Evolutionary conservation across 768 basidiomycete species (phyloP).

Genomic region (Amanita muscaria): DNA sequence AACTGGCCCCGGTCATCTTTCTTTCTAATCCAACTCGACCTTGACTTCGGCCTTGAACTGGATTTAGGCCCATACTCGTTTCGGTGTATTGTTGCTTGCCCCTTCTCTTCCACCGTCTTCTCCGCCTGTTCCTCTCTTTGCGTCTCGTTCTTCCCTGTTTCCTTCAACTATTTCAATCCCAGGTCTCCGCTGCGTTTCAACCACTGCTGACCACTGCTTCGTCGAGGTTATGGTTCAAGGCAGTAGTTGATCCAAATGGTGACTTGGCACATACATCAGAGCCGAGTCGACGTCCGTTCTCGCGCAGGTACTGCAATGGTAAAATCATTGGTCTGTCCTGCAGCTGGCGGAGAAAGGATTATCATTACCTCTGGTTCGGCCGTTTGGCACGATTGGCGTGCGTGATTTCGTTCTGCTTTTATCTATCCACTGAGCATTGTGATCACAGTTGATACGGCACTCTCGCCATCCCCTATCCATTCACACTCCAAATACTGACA

Average conservation of each 20-base stretch:
- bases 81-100: too few relatives aligned
- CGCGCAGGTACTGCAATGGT: background rate
- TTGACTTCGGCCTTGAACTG: too few relatives aligned
- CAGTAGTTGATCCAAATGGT: background rate
- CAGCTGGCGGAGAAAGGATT: constrained; percentile 2
- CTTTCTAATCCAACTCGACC: too few relatives aligned
- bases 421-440: background rate
- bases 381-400: constrained; percentile 29
- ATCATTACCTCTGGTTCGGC: too few relatives aligned
- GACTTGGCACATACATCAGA: background rate
- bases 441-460: constrained; percentile 22
- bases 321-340: background rate
- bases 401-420: constrained; percentile 6
- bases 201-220: background rate
- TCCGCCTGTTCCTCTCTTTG: too few relatives aligned
- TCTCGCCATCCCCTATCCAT: constrained; percentile 18
- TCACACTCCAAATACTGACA: constrained; percentile 5
- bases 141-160: too few relatives aligned
- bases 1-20: too few relatives aligned
- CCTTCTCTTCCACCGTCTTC: too few relatives aligned
- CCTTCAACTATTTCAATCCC: too few relatives aligned
- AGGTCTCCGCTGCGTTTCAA: too few relatives aligned
- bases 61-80: too few relatives aligned
- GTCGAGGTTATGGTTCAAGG: background rate
- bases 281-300: constrained; percentile 4